A percentile compares a stretch with the other conserved stretches of the same genome.
Evolutionary conservation across 2,329 filamentous ascomycete species (phyloP).

Genomic region (Lasiodiplodia citricola): DNA sequence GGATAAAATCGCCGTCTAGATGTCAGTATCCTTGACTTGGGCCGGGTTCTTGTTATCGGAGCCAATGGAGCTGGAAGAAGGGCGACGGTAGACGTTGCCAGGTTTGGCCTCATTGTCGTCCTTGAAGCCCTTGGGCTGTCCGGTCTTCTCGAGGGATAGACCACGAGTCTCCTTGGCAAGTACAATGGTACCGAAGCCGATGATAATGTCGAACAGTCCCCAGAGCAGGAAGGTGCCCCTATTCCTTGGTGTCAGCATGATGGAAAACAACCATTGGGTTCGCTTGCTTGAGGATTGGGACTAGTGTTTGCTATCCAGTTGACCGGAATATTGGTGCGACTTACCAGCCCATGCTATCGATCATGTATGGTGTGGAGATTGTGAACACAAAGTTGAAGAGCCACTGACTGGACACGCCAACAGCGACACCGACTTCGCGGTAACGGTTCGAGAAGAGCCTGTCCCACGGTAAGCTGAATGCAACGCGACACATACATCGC

Average conservation of each 20-base stretch:
- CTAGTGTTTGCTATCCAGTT: background rate
- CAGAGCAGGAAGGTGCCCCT: constrained; percentile 50
- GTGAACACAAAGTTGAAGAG: constrained; percentile 58
- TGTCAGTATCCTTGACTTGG: background rate
- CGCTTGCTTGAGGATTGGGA: background rate
- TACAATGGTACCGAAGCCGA: constrained; percentile 47
- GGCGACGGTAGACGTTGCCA: background rate
- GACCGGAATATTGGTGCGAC: background rate
- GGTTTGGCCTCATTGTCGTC: background rate
- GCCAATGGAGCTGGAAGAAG: background rate
- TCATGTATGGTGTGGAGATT: constrained; percentile 57
- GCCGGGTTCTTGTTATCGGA: background rate
- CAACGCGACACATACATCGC: background rate
- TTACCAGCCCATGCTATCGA: constrained; percentile 53
- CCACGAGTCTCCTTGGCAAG: constrained; percentile 46
- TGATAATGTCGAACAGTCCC: constrained; percentile 52
- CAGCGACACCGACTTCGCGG: constrained; percentile 56
- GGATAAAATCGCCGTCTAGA: background rate
- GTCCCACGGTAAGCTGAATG: constrained; percentile 1
- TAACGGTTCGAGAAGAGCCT: constrained; percentile 58
- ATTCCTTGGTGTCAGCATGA: background rate
- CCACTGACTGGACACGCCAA: constrained; percentile 58
- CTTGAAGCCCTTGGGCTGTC: constrained; percentile 22
- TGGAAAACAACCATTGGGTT: background rate
- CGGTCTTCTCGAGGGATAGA: constrained; percentile 44